Base-by-base conservation (phyloP, 345 rosid genomes). In the Melaleuca alternifolia region DNA sequence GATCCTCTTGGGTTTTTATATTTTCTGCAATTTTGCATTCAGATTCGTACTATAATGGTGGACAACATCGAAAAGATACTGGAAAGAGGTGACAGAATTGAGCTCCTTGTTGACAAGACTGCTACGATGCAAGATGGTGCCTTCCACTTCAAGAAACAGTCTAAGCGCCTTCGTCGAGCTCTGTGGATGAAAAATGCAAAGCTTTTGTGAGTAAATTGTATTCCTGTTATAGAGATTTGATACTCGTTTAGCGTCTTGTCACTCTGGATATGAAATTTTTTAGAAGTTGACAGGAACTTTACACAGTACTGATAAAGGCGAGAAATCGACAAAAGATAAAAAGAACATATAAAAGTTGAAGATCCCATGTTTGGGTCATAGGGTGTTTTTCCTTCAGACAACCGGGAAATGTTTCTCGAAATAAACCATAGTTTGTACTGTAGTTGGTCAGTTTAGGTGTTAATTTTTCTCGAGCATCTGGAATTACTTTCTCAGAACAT, bases 151-250 rank as follows among this genome's bases (percentile, higher is more conserved):
- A 95, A 87, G 92, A 97, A 97, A 91, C 99, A 96, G 89, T 97
- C 99, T 41, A 97, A 95, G 90, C 95, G 95, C 87, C 98, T 96
- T 3, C 96, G 90, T 23, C 93, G 94, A 88, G 99, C 99, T 87
- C 96, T 97, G 71, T 96, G 99, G 99, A 97, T 94, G 99, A 96
- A 95, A 92, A 97, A 97, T 89, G 96, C 93, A 84, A 97, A 96
- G 90, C 96, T 97, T 79, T 92, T 96, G 99, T 96, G 92, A 94
- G 98, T 88, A 12, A 37, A 20, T 51, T 11, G 44, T 2, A 6
- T 71, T 71, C 48, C 79, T 71, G 24, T 46, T 71, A 71, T 33
- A 71, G 46, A 41, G 24, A 46, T 71, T 33, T 33, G 44, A 18
- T 18, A 18, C 51, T 61, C 26, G 6, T 30, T 79, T 54, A 62